Evolutionary conservation across 2,329 filamentous ascomycete genomes (phyloP).

Genomic region (Penicillium occitanis): DNA sequence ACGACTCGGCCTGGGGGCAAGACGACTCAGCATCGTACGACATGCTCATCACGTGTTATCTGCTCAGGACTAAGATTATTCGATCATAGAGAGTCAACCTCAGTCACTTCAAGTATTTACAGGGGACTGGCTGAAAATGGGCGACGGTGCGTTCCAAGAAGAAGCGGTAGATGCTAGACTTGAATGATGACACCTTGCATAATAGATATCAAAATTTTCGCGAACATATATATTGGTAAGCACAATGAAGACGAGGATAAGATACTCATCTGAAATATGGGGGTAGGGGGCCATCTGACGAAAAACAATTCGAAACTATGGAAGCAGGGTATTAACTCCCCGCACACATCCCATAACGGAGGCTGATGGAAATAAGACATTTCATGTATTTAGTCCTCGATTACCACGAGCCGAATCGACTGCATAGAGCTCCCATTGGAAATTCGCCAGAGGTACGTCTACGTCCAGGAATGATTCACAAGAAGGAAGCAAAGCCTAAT

Average conservation of each 20-base stretch:
- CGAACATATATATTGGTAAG: conserved; percentile 24
- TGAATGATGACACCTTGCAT: conserved; percentile 7
- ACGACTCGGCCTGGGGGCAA: conserved; percentile 13
- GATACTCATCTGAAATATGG: conserved; percentile 1
- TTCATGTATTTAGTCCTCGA: conserved; percentile 25
- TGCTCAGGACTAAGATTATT: conserved; percentile 3
- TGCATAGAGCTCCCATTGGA: conserved; percentile 24
- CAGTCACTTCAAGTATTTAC: conserved; percentile 27
- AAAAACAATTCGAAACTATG: conserved; percentile 29
- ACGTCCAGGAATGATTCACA: background rate
- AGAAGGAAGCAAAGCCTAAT: conserved; percentile 8
- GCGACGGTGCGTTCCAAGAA: conserved; percentile 21
- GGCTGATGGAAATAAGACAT: conserved; percentile 19
- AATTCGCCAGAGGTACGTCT: conserved; percentile 9
- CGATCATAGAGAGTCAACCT: conserved; percentile 27
- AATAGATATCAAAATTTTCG: conserved; percentile 27
- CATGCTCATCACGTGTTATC: conserved; percentile 10
- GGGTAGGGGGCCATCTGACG: conserved; percentile 12
- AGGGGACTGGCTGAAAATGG: conserved; percentile 29
- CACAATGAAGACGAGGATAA: conserved; percentile 6
- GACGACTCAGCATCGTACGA: conserved; percentile 14
- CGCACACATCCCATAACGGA: background rate
- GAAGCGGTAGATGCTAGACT: conserved; percentile 1
- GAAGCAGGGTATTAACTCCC: conserved; percentile 23
- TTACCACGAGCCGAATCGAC: conserved; percentile 22